phyloP scores from a whole-genome alignment of 1,284 basidiomycete species.

The Melampsora medusae region DNA sequence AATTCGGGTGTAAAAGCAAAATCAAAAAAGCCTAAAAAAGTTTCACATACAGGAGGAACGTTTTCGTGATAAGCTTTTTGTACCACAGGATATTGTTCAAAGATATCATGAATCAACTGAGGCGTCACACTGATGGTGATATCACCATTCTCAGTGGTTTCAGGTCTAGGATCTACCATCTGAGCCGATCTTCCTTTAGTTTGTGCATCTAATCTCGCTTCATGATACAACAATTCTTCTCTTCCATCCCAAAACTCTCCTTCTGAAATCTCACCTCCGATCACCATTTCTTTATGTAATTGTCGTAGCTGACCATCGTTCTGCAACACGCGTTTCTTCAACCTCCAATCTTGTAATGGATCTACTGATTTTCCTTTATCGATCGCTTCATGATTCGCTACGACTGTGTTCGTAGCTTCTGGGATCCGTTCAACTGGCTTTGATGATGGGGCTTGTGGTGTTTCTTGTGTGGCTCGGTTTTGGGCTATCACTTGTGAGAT shows the following conservation, averaged over 20 bases:
- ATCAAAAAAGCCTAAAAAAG: no score
- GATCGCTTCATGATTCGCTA: conserved; percentile 48
- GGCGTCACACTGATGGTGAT: conserved; percentile 88
- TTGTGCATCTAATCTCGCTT: conserved; percentile 69
- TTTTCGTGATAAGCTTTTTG: conserved; percentile 87
- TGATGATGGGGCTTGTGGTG: conserved; percentile 48
- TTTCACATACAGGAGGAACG: conserved; percentile 63
- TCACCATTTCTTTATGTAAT: conserved; percentile 80
- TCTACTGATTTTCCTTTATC: conserved; percentile 47
- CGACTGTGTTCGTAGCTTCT: conserved; percentile 47
- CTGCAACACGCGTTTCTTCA: conserved; percentile 75
- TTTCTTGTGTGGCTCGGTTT: conserved; percentile 57
- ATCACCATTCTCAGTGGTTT: conserved; percentile 69
- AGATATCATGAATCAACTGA: conserved; percentile 89
- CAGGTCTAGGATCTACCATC: conserved; percentile 82
- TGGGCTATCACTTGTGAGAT: conserved; percentile 69
- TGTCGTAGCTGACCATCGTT: conserved; percentile 70
- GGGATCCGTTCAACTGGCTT: conserved; percentile 54
- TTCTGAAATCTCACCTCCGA: conserved; percentile 78
- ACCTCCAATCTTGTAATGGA: conserved; percentile 51
- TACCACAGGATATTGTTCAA: conserved; percentile 95
- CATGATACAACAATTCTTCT: conserved; percentile 72
- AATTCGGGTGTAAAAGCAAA: no score
- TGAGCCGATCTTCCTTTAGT: conserved; percentile 77
- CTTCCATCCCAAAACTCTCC: conserved; percentile 92